Evolutionary conservation across 495 filamentous ascomycete genomes (phyloP).

Genomic region (Lasiosphaeriaceae sp.): DNA sequence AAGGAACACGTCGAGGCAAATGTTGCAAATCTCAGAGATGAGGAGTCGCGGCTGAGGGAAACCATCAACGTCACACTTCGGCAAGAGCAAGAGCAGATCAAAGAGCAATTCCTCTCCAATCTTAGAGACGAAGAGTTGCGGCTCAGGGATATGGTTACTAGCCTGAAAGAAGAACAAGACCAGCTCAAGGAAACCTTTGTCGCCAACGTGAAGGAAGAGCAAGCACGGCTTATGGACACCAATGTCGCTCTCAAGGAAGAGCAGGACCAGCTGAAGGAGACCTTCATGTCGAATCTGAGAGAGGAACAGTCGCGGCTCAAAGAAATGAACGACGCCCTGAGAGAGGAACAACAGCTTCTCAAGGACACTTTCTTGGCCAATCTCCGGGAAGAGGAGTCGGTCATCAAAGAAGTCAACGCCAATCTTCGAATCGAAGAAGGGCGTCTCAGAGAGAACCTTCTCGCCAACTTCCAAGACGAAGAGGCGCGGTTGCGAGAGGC

Average conservation of each 20-base stretch:
- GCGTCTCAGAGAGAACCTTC: constrained; percentile 4
- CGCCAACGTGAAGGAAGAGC: constrained; percentile 60
- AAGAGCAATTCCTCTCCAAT: constrained; percentile 22
- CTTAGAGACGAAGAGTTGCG: constrained; percentile 22
- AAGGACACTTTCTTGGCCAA: constrained; percentile 64
- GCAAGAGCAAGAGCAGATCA: constrained; percentile 44
- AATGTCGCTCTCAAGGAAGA: constrained; percentile 25
- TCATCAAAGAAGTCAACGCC: constrained; percentile 59
- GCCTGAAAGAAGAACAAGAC: constrained; percentile 64
- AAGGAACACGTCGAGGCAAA: constrained; percentile 74
- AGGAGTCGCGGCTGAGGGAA: constrained; percentile 39
- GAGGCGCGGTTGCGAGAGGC: constrained; percentile 9
- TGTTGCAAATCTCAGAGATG: constrained; percentile 51
- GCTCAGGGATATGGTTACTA: constrained; percentile 27
- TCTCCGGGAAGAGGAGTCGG: constrained; percentile 64
- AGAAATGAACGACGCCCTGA: constrained; percentile 42
- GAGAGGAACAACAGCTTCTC: constrained; percentile 69
- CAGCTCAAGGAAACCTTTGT: constrained; percentile 47
- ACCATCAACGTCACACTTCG: constrained; percentile 44
- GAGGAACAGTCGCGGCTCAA: constrained; percentile 26
- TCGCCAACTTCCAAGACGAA: constrained; percentile 13
- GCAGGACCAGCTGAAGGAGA: constrained; percentile 22
- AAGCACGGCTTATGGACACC: constrained; percentile 50
- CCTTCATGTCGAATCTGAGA: constrained; percentile 16
- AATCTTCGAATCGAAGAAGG: constrained; percentile 24